These are phyloP conservation scores for Colletotrichum ledebouriae DNA, from an alignment of 2,329 filamentous ascomycete species.

Conservation along the genomic window DNA sequence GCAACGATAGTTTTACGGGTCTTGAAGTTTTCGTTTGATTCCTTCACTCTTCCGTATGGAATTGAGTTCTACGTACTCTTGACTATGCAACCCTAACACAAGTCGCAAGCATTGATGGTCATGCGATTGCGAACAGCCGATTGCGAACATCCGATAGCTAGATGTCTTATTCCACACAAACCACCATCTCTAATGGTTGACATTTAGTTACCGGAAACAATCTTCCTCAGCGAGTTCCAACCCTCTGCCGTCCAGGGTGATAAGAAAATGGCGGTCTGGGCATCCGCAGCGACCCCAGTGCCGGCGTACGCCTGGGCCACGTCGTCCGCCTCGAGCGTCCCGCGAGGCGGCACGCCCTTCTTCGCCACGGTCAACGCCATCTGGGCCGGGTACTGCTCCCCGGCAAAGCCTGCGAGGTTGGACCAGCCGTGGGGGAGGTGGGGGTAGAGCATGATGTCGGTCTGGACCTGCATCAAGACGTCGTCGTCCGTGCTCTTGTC, in stretches of 20 bases:
- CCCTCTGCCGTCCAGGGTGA: slow-evolving; percentile 81
- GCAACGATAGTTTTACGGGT: no score
- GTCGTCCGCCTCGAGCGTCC: slow-evolving; percentile 75
- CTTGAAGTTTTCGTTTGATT: no score
- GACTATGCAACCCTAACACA: no score
- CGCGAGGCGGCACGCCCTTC: slow-evolving; percentile 79
- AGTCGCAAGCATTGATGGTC: no score
- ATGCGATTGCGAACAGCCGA: no score
- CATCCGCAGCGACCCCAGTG: slow-evolving; percentile 78
- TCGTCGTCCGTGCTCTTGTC: slow-evolving; percentile 63
- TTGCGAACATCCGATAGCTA: no score
- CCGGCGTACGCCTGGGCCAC: slow-evolving; percentile 81
- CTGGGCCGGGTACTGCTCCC: slow-evolving; percentile 70
- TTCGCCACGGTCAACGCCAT: slow-evolving; percentile 87
- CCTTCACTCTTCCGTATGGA: no score
- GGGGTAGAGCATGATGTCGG: slow-evolving; percentile 85
- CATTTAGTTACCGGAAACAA: slow-evolving; percentile 46
- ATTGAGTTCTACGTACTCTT: no score
- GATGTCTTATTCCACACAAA: no score
- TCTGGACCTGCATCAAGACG: slow-evolving; percentile 75
- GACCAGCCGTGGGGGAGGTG: slow-evolving; percentile 86
- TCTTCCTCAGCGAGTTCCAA: slow-evolving; percentile 71
- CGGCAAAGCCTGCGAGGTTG: slow-evolving; percentile 73
- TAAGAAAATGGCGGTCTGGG: slow-evolving; percentile 81
- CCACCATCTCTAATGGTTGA: neutral